These are phyloP conservation scores for Puccinia hordei DNA, from an alignment of 1,284 basidiomycete genomes.

Conservation along the genomic window DNA sequence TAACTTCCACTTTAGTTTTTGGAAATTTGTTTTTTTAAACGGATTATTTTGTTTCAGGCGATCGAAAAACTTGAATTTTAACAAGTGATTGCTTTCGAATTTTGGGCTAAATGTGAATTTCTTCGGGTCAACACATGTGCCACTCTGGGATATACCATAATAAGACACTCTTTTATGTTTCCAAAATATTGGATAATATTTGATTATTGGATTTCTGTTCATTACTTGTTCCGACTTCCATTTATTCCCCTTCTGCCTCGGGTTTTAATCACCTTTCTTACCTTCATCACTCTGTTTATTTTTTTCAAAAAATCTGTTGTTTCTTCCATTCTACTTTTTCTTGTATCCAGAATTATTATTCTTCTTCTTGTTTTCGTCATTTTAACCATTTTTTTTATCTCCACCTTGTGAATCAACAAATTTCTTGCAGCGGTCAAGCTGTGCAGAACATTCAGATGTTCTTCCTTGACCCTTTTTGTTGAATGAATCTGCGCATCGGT, in stretches of 20 bases:
- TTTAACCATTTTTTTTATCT: slow-evolving; percentile 22
- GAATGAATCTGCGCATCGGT: slow-evolving; percentile 64
- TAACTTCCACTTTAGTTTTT: slow-evolving; percentile 9
- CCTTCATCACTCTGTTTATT: slow-evolving; percentile 31
- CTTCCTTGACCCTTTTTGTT: slow-evolving; percentile 60
- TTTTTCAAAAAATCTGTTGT: slow-evolving; percentile 22
- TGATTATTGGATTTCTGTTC: slow-evolving; percentile 25
- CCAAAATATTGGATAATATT: too few relatives aligned
- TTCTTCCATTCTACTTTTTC: slow-evolving; percentile 17
- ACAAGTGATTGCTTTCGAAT: slow-evolving; percentile 54
- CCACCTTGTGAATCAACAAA: slow-evolving; percentile 10
- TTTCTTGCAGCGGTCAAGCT: too few relatives aligned
- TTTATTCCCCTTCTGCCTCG: slow-evolving; percentile 35
- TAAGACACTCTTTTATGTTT: too few relatives aligned
- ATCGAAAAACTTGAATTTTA: slow-evolving; percentile 56
- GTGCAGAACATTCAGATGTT: slow-evolving; percentile 54
- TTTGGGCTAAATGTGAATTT: too few relatives aligned
- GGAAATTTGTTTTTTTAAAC: slow-evolving; percentile 62
- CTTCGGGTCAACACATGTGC: too few relatives aligned
- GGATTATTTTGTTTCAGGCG: slow-evolving; percentile 59
- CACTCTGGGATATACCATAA: too few relatives aligned
- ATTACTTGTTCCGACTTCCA: slow-evolving; percentile 1
- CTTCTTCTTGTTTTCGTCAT: slow-evolving; percentile 10
- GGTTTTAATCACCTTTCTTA: slow-evolving; percentile 4
- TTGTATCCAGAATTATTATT: slow-evolving; percentile 8